phyloP scores from a whole-genome alignment of 1,284 basidiomycete species.

The Somion occarium region DNA sequence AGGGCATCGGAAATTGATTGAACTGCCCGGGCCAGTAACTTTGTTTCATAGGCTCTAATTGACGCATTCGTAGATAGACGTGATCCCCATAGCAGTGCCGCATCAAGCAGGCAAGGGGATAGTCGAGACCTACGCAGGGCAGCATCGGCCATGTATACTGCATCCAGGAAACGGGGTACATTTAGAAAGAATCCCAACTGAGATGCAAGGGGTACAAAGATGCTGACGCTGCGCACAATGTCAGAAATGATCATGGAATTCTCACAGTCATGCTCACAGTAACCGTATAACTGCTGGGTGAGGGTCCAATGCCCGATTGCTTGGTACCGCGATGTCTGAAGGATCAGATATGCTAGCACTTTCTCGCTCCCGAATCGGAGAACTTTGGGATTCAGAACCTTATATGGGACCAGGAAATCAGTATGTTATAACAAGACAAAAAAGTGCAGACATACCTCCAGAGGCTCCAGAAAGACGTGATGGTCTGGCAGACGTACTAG shows the following conservation, averaged over 20 bases:
- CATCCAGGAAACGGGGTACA: constrained; percentile 25
- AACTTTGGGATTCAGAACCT: too few relatives aligned
- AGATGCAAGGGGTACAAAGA: constrained; percentile 31
- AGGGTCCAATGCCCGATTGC: constrained; percentile 2
- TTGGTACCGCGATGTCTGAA: background rate
- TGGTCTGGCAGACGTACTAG: background rate
- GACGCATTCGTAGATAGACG: constrained; percentile 16
- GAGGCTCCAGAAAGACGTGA: background rate
- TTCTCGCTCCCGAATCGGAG: too few relatives aligned
- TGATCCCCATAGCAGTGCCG: constrained; percentile 20
- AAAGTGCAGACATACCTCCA: background rate
- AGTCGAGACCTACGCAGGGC: constrained; percentile 8
- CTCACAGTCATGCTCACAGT: constrained; percentile 7
- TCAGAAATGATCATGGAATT: background rate
- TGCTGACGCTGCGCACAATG: constrained; percentile 22
- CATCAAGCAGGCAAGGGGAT: constrained; percentile 10
- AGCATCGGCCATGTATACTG: constrained; percentile 13
- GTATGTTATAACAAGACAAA: too few relatives aligned
- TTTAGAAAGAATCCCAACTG: constrained; percentile 39
- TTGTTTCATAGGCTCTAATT: constrained; percentile 15
- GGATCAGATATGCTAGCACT: background rate
- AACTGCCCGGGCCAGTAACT: constrained; percentile 25
- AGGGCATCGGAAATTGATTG: constrained; percentile 23
- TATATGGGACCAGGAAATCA: too few relatives aligned
- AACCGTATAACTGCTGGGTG: constrained; percentile 5